Evolutionary conservation across 768 basidiomycete species (phyloP).

Genomic region (Boletus pseudopeckii): DNA sequence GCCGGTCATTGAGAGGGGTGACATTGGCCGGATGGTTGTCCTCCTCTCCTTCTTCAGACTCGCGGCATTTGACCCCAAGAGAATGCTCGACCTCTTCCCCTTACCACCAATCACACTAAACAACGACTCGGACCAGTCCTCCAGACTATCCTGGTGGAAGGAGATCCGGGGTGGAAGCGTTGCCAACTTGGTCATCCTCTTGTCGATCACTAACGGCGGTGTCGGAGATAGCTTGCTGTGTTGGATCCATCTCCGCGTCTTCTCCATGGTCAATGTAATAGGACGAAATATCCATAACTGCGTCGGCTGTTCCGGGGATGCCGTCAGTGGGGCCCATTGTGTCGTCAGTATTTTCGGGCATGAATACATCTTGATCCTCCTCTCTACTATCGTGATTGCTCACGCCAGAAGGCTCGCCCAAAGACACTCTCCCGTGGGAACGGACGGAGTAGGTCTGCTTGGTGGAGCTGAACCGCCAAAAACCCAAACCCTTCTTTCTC

Average conservation of each 20-base stretch:
- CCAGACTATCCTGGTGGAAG: conserved; percentile 46
- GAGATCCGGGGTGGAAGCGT: conserved; percentile 51
- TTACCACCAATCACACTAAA: conserved; percentile 47
- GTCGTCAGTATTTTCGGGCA: background rate
- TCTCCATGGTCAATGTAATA: conserved; percentile 14
- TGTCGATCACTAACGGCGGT: conserved; percentile 33
- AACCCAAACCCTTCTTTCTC: conserved; percentile 17
- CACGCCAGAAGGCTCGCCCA: conserved; percentile 8
- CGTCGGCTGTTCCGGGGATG: conserved; percentile 26
- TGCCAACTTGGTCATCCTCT: conserved; percentile 17
- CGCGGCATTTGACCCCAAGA: background rate
- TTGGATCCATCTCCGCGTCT: conserved; percentile 4
- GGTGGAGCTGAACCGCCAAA: conserved; percentile 7
- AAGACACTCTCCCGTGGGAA: conserved; percentile 11
- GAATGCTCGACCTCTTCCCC: conserved; percentile 14
- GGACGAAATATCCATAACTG: conserved; percentile 29
- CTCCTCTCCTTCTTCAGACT: conserved; percentile 15
- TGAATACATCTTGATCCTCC: background rate
- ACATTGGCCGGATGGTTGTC: conserved; percentile 16
- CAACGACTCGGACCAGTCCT: conserved; percentile 53
- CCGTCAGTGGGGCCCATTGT: no score
- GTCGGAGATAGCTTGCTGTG: conserved; percentile 18
- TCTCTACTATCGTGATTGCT: background rate
- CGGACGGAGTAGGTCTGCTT: conserved; percentile 17
- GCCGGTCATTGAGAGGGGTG: background rate